phyloP scores from a whole-genome alignment of 805 yeast genomes.

The Candida maesae region DNA sequence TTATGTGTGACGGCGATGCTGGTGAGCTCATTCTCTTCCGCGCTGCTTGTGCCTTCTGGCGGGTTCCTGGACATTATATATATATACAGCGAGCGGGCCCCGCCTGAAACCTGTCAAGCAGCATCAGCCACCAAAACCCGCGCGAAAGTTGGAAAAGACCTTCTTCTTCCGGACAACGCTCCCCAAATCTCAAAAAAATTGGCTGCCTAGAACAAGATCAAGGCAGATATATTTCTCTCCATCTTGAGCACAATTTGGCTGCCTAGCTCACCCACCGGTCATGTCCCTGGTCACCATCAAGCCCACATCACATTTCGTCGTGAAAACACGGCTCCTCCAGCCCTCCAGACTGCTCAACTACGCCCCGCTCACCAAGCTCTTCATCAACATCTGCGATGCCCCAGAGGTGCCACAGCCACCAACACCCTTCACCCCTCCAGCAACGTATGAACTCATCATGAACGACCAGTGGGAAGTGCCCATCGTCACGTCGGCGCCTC shows the following conservation, averaged over 20 bases:
- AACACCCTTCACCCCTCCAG: conserved; percentile 47
- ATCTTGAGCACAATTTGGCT: too few species aligned
- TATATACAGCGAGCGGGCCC: too few species aligned
- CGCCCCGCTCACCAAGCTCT: conserved; percentile 54
- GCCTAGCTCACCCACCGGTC: too few species aligned
- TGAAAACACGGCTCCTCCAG: conserved; percentile 50
- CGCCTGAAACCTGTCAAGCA: too few species aligned
- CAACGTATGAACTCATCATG: conserved; percentile 59
- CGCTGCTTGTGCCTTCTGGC: too few species aligned
- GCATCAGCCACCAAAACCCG: neutral
- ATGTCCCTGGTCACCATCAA: conserved; percentile 26
- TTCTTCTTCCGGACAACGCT: neutral
- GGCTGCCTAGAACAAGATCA: too few species aligned
- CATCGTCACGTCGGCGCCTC: conserved; percentile 58
- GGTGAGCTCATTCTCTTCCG: neutral
- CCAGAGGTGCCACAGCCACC: conserved; percentile 62
- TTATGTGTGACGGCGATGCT: neutral
- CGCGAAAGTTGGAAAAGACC: conserved; percentile 1
- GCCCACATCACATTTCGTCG: conserved; percentile 71
- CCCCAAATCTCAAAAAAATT: too few species aligned
- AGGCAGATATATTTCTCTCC: too few species aligned
- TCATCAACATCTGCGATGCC: conserved; percentile 74
- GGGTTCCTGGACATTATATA: too few species aligned
- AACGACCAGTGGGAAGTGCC: conserved; percentile 85
- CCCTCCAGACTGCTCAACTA: conserved; percentile 25